A percentile compares a stretch with the other conserved stretches of the same genome.
phyloP scores from a whole-genome alignment of 257 asterid genomes.

The Salvia splendens region DNA sequence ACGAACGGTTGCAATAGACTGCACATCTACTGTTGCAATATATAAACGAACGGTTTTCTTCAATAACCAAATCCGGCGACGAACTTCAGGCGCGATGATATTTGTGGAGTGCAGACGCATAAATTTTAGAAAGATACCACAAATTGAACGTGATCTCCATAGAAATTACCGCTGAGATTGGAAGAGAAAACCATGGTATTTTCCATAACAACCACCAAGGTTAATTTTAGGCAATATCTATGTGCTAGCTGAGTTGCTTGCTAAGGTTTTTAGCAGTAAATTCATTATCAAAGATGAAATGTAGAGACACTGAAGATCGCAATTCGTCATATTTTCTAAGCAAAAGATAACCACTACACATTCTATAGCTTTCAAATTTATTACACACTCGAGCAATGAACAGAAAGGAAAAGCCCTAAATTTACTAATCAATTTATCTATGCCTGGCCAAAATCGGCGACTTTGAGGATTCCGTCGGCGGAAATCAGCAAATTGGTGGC shows the following conservation, averaged over 20 bases:
- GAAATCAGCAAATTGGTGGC: conserved; percentile 89
- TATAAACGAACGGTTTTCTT: too few relatives aligned
- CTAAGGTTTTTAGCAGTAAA: background rate
- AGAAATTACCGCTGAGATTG: too few relatives aligned
- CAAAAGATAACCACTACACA: background rate
- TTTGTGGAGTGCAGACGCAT: too few relatives aligned
- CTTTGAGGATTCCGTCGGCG: conserved; percentile 73
- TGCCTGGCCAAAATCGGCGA: conserved; percentile 99
- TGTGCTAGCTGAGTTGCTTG: background rate
- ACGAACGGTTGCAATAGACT: too few relatives aligned
- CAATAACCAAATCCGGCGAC: too few relatives aligned
- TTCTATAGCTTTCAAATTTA: too few relatives aligned
- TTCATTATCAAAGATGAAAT: background rate
- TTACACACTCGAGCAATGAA: background rate
- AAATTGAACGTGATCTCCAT: too few relatives aligned
- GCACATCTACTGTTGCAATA: too few relatives aligned
- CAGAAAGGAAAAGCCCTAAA: background rate
- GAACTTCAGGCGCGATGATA: too few relatives aligned
- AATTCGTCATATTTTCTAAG: background rate
- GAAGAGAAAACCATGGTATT: too few relatives aligned
- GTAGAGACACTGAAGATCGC: background rate
- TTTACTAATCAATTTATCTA: background rate
- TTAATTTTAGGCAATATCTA: conserved; percentile 11
- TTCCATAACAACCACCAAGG: too few relatives aligned
- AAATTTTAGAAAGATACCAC: too few relatives aligned